Evolutionary conservation across 495 filamentous ascomycete genomes (phyloP), one percentile per base, ranked within the genome.

Genomic region (Aspergillus affinis): DNA sequence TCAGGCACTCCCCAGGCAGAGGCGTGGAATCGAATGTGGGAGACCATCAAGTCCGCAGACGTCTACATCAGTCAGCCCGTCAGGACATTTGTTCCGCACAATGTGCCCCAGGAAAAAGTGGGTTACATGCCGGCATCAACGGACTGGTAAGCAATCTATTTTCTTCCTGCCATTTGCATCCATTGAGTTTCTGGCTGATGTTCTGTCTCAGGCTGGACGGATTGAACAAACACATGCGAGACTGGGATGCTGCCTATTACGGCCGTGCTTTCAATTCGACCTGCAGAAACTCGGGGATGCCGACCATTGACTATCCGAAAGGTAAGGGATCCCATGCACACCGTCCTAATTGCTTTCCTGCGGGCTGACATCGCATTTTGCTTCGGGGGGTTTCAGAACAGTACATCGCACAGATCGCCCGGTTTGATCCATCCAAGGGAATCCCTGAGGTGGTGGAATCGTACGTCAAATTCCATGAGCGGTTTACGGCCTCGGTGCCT

Each of bases 21-120:
- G 57, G 84, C 88, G 18, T 96, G 92, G 92, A 71, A 82, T 7
- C 92, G 85, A 75, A 70, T 96, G 1, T 95, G 90, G 89, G 73
- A 83, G 18, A 80, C 82, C 54, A 90, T 92, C 60, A 81, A 88
- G 59, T 73, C 76, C 1, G 84, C 86, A 2, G 91, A 96, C 73
- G 76, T 91, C 60, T 96, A 93, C 70, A 89, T 96, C 68, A 89
- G 86, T 66, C 91, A 96, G 59, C 92, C 92, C 0, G 90, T 95
- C 41, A 84, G 82, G 27, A 73, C 75, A 30, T 95, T 96, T 61
- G 90, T 96, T 36, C 92, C 92, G 0, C 65, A 76, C 9, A 82
- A 78, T 60, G 86, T 96, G 15, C 84, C 88, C 8, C 69, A 71
- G 2, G 74, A 87, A 36, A 88, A 82, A 62, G 88, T 95, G 2